Evolutionary conservation across 345 rosid species (phyloP).

Genomic region (Reutealis trisperma): DNA sequence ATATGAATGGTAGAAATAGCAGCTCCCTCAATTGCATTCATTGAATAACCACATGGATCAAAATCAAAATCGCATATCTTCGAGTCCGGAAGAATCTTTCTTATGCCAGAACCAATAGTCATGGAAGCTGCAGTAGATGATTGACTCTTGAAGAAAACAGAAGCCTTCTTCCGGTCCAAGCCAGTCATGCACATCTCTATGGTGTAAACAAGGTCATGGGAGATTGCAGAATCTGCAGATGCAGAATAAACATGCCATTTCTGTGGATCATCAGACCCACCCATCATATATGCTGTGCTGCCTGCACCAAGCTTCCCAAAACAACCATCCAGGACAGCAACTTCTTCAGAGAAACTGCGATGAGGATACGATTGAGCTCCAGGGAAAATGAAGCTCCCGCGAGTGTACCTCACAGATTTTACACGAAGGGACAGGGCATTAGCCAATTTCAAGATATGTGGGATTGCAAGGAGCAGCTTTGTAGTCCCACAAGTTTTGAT

Average conservation of each 20-base stretch:
- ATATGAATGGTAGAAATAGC: slow-evolving; percentile 29
- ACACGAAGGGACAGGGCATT: slow-evolving; percentile 6
- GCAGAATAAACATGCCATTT: slow-evolving; percentile 39
- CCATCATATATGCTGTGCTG: slow-evolving; percentile 25
- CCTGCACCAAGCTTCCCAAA: slow-evolving; percentile 20
- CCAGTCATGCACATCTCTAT: slow-evolving; percentile 38
- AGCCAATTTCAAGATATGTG: slow-evolving; percentile 27
- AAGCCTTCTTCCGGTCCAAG: slow-evolving; percentile 28
- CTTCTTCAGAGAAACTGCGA: slow-evolving; percentile 33
- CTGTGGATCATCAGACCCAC: slow-evolving; percentile 15
- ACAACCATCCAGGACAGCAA: slow-evolving; percentile 25
- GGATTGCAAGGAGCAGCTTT: slow-evolving; percentile 28
- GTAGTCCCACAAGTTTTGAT: slow-evolving; percentile 39
- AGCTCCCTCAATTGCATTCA: slow-evolving; percentile 31
- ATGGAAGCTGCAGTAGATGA: slow-evolving; percentile 22
- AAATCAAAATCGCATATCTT: slow-evolving; percentile 34
- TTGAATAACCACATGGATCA: slow-evolving; percentile 36
- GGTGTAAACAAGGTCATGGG: slow-evolving; percentile 18
- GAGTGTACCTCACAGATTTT: slow-evolving; percentile 31
- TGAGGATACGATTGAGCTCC: slow-evolving; percentile 37
- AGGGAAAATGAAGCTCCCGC: slow-evolving; percentile 34
- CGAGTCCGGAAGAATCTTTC: slow-evolving; percentile 32
- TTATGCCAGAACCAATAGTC: slow-evolving; percentile 31
- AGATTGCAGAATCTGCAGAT: slow-evolving; percentile 11
- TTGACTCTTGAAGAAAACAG: slow-evolving; percentile 28